Percentiles rank a stretch among this genome's conserved stretches.
These are phyloP conservation scores for Tilletiopsis washingtonensis DNA, from an alignment of 1,284 basidiomycete genomes.

Conservation along the genomic window DNA sequence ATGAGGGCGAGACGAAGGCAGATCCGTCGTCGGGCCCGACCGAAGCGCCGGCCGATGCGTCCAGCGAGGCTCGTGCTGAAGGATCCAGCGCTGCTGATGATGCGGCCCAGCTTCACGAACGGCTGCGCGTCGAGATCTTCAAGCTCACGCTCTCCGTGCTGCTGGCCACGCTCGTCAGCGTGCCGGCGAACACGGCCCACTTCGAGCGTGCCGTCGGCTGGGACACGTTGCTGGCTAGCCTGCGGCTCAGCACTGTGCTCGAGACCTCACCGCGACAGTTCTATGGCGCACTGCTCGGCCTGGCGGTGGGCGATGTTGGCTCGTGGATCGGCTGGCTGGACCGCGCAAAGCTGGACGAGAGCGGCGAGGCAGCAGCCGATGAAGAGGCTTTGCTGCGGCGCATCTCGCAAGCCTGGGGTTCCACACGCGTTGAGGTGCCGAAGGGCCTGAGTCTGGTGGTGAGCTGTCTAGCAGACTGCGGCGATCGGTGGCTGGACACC, in stretches of 20 bases:
- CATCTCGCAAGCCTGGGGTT: neutral
- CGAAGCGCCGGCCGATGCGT: neutral
- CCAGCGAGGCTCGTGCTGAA: neutral
- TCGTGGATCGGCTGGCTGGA: conserved; percentile 1
- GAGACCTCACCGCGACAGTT: conserved; percentile 11
- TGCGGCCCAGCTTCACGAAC: neutral
- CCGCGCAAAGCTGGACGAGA: neutral
- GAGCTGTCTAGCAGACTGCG: neutral
- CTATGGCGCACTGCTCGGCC: conserved; percentile 25
- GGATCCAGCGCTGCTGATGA: neutral
- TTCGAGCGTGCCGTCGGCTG: conserved; percentile 32
- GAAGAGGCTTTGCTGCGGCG: no score
- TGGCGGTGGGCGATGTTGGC: conserved; percentile 27
- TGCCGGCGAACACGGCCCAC: conserved; percentile 16
- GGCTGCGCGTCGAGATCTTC: conserved; percentile 25
- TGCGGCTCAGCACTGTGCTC: conserved; percentile 12
- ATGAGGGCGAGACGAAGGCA: no score
- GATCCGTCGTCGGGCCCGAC: no score
- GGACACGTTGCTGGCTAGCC: conserved; percentile 16
- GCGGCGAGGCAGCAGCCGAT: no score
- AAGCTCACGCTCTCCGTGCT: conserved; percentile 29
- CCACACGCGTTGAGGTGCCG: neutral
- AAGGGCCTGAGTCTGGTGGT: neutral
- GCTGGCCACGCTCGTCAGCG: conserved; percentile 17
- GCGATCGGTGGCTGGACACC: neutral